phyloP scores from a whole-genome alignment of 179 eudicot genomes.

The Dionaea muscipula region DNA sequence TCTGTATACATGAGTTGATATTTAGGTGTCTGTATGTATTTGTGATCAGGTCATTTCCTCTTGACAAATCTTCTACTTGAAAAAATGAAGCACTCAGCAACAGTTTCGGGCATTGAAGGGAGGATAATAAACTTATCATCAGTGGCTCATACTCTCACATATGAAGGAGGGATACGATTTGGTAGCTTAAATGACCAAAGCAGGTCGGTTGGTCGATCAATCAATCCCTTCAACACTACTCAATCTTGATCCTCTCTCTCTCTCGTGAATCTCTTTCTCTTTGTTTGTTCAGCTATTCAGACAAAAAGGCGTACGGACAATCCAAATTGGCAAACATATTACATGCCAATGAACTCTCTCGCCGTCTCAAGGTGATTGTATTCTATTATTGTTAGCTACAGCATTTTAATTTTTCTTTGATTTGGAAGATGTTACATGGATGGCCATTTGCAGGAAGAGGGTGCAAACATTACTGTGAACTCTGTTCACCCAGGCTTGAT shows the following conservation, averaged over 20 bases:
- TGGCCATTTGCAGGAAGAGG: conserved; percentile 44
- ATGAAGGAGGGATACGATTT: conserved; percentile 41
- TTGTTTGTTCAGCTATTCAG: conserved; percentile 39
- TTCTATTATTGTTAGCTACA: no score
- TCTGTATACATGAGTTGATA: no score
- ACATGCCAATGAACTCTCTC: conserved; percentile 72
- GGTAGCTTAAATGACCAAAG: conserved; percentile 41
- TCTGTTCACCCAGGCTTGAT: conserved; percentile 79
- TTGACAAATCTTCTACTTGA: conserved; percentile 61
- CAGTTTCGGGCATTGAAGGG: conserved; percentile 52
- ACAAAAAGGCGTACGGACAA: conserved; percentile 77
- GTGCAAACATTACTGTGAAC: conserved; percentile 62
- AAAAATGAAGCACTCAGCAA: conserved; percentile 73
- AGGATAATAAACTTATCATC: conserved; percentile 75
- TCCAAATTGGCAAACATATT: conserved; percentile 73
- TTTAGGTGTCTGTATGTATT: no score
- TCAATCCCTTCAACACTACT: not conserved
- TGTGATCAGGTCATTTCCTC: conserved; percentile 61
- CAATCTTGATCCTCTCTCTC: not conserved
- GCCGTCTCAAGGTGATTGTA: conserved; percentile 47
- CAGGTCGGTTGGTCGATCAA: conserved; percentile 17
- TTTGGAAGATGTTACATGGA: no score
- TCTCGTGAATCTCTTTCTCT: not conserved
- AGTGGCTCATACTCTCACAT: conserved; percentile 50
- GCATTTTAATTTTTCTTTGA: not conserved